Evolutionary conservation across 192 early-diverging fungal genomes (phyloP).

Genomic region (Entomortierella beljakovae): DNA sequence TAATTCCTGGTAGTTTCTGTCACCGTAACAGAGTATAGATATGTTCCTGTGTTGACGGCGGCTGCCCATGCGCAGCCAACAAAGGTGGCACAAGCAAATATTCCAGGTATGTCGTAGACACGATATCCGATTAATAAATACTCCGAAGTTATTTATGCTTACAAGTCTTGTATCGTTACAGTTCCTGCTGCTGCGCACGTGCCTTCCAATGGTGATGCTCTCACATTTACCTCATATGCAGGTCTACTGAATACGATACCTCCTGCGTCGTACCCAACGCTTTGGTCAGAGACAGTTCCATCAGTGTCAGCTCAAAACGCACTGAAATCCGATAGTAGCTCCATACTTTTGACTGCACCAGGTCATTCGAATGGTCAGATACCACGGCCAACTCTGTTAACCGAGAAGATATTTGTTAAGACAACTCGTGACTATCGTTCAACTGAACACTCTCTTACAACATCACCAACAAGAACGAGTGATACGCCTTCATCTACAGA

Average conservation of each 20-base stretch:
- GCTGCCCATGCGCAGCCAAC: background rate
- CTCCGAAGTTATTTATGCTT: background rate
- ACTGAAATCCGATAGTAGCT: background rate
- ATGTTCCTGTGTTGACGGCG: conserved; percentile 12
- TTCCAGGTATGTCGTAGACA: background rate
- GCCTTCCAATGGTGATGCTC: conserved; percentile 14
- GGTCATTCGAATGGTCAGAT: no score
- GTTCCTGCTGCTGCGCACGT: background rate
- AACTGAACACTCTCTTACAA: no score
- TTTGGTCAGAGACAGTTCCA: background rate
- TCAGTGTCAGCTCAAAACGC: background rate
- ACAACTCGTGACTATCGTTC: no score
- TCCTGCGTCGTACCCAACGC: conserved; percentile 31
- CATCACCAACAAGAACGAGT: background rate
- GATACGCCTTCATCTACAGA: background rate
- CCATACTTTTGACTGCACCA: background rate
- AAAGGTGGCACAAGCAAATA: background rate
- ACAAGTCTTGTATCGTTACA: no score
- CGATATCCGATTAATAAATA: background rate
- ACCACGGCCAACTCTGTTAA: no score
- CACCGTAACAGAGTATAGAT: conserved; percentile 43
- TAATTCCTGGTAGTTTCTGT: background rate
- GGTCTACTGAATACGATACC: conserved; percentile 25
- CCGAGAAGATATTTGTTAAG: no score
- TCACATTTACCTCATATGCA: conserved; percentile 43